Evolutionary conservation across 306 rosid genomes (phyloP), one percentile per base, ranked within the genome.

Genomic region (Cucumis cinereus): DNA sequence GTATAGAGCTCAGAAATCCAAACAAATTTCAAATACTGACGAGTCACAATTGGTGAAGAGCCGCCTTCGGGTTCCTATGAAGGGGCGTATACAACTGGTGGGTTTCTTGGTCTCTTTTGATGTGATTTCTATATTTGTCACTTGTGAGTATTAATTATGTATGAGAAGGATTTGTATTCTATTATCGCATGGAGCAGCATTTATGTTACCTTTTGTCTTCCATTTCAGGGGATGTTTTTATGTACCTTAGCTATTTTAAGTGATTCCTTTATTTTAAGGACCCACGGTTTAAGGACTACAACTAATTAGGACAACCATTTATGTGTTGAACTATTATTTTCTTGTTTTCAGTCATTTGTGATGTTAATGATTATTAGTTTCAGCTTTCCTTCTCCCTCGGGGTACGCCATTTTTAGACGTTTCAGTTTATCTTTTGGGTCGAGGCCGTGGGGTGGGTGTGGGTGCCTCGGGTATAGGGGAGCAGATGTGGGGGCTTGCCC

Each of bases 81-180:
- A 90, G 86, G 99, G 99, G 60, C 89, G 97, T 61, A 87, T 95
- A 79, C 99, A 95, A 80, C 84, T 95, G 99, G 99, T 95, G 79
- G 49, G 74, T 67, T 45, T 50, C 61, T 49, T 70, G 69, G 78
- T 56, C 77, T 54, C 75, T 54, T 61, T 63, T 26, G 55, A 64
- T 78, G 54, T 84, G 77, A 77, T 76, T 41, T 10, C 10, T 10
- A 13, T 83, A 30, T 30, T 30, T 30, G 0, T 30, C 4, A 70
- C 61, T 19, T 82, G 71, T 52, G 74, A 59, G 77, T 81, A 17
- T 50, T 15, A 24, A 17, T 8, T 20, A 20, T 43, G 49, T 38
- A 74, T 55, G 35, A 54, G 38, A 69, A 69, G 40, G 28, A 13
- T 33, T 52, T 50, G 30, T 43, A 10, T 68, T 23, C 3, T 43